phyloP scores from a whole-genome alignment of 2,329 filamentous ascomycete species.

The Fusarium sp. region DNA sequence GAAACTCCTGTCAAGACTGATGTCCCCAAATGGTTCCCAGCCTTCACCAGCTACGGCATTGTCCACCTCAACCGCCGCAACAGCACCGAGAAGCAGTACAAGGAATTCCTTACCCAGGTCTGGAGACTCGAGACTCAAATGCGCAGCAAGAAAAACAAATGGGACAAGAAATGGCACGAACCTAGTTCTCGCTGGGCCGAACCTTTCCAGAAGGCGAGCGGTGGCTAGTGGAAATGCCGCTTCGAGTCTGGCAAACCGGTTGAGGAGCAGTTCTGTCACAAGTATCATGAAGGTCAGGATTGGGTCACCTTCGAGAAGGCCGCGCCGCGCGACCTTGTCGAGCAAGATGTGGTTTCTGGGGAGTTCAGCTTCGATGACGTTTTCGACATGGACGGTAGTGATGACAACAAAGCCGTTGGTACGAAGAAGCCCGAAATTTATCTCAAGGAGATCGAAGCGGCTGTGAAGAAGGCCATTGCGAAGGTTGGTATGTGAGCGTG shows the following conservation, averaged over 20 bases:
- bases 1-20: neutral
- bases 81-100: constrained; percentile 22
- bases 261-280: constrained; percentile 31
- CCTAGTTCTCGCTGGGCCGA: constrained; percentile 29
- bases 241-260: constrained; percentile 30
- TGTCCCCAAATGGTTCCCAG: constrained; percentile 38
- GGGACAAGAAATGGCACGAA: constrained; percentile 42
- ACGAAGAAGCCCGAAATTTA: constrained; percentile 9
- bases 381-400: neutral
- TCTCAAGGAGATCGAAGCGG: constrained; percentile 18
- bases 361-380: constrained; percentile 28
- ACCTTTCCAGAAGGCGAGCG: constrained; percentile 33
- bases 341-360: neutral
- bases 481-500: constrained; percentile 16
- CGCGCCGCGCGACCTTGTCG: neutral
- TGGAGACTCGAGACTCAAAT: constrained; percentile 29
- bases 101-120: constrained; percentile 32
- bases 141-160: constrained; percentile 9
- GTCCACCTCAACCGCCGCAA: constrained; percentile 15
- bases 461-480: constrained; percentile 30
- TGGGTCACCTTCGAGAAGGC: neutral
- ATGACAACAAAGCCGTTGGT: neutral
- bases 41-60: constrained; percentile 24
- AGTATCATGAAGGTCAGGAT: constrained; percentile 16
- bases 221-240: constrained; percentile 47